These are phyloP conservation scores for Dendrobium huoshanense DNA, from an alignment of 106 monocot genomes.

Conservation along the genomic window DNA sequence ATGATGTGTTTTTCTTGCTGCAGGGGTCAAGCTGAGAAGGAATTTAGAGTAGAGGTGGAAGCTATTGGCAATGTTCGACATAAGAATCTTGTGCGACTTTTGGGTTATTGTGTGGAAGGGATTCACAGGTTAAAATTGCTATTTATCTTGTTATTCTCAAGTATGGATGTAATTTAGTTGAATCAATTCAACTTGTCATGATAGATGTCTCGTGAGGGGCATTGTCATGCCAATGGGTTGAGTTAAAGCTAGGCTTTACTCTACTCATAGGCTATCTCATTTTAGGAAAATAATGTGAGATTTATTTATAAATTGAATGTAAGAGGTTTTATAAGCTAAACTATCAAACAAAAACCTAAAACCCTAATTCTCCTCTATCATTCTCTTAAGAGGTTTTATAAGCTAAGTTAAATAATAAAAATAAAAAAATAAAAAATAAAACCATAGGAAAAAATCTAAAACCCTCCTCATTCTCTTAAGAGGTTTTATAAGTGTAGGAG, in stretches of 20 bases:
- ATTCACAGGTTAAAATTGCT: slow-evolving; percentile 47
- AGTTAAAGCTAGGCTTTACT: background rate
- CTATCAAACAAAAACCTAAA: background rate
- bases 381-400: background rate
- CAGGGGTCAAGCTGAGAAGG: slow-evolving; percentile 88
- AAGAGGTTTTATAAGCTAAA: background rate
- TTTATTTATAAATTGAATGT: background rate
- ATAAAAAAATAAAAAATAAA: background rate
- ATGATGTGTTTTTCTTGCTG: slow-evolving; percentile 11
- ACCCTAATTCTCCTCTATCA: too few relatives aligned
- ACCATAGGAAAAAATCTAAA: background rate
- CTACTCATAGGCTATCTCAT: background rate
- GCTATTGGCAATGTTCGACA: slow-evolving; percentile 88
- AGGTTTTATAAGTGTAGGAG: too few relatives aligned
- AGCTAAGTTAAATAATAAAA: too few relatives aligned
- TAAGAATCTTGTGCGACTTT: slow-evolving; percentile 74
- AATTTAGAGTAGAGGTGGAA: slow-evolving; percentile 89
- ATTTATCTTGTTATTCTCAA: background rate
- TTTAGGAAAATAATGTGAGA: background rate
- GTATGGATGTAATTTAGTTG: background rate
- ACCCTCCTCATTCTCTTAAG: too few relatives aligned
- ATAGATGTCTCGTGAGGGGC: background rate
- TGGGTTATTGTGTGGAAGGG: slow-evolving; percentile 86
- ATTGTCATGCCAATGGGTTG: background rate
- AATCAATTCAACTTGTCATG: background rate